Evolutionary conservation across 495 filamentous ascomycete genomes (phyloP).

Genomic region (Penicillium manginii): DNA sequence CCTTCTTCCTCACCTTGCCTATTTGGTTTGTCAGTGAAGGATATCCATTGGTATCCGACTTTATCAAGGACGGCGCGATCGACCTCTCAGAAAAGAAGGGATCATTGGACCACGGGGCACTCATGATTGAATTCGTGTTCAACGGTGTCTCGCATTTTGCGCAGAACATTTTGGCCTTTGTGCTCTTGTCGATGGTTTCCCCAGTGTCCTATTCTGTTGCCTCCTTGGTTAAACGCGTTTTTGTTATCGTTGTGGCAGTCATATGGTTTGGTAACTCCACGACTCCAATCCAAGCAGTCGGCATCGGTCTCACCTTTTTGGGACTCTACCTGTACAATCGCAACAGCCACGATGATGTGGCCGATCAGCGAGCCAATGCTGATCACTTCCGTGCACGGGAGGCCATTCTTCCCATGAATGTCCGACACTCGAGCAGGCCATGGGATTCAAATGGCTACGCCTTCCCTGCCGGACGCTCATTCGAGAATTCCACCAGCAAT

Average conservation of each 20-base stretch:
- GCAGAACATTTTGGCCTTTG: conserved; percentile 93
- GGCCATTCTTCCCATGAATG: conserved; percentile 72
- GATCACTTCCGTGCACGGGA: conserved; percentile 61
- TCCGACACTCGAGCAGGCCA: conserved; percentile 35
- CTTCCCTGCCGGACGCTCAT: conserved; percentile 34
- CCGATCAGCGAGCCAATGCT: conserved; percentile 67
- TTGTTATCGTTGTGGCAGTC: conserved; percentile 93
- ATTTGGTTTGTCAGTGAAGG: conserved; percentile 95
- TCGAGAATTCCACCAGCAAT: conserved; percentile 36
- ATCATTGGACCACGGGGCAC: conserved; percentile 75
- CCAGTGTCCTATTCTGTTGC: conserved; percentile 98
- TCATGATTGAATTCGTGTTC: conserved; percentile 88
- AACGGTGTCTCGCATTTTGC: conserved; percentile 97
- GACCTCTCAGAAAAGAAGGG: conserved; percentile 68
- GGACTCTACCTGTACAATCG: conserved; percentile 97
- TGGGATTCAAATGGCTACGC: conserved; percentile 50
- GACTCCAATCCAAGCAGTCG: conserved; percentile 77
- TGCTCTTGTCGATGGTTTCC: conserved; percentile 86
- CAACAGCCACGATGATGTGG: conserved; percentile 80
- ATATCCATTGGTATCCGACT: conserved; percentile 60
- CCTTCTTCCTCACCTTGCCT: conserved; percentile 87
- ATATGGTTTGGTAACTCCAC: conserved; percentile 93
- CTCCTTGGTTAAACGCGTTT: conserved; percentile 92
- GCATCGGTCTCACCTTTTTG: conserved; percentile 86
- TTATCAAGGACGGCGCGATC: conserved; percentile 60